Base-by-base conservation (phyloP, 176 grass and related monocot genomes). In the Canna indica region DNA sequence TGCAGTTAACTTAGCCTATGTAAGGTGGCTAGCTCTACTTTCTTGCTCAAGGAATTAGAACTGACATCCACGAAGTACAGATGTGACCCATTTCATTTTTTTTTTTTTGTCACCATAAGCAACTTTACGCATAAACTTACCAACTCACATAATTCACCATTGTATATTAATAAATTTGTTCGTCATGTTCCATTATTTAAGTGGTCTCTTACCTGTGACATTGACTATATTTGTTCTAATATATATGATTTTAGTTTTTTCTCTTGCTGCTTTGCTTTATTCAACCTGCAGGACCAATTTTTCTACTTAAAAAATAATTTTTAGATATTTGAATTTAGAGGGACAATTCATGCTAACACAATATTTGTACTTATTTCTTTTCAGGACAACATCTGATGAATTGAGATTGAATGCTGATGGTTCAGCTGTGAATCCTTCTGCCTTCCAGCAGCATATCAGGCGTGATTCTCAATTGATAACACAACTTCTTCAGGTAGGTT, bases 391-490 rank as follows among this genome's bases (percentile, higher is more conserved):
- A 71, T 76, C 83, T 36, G 79, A 83, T 83, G 39, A 77, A 61
- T 70, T 90, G 57, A 85, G 75, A 58, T 29, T 93, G 47, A 91
- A 86, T 64, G 47, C 75, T 10, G 89, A 97, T 81, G 94, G 94
- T 34, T 85, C 94, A 27, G 82, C 89, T 72, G 74, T 78, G 26
- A 83, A 97, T 79, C 94, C 94, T 80, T 73, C 80, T 78, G 84
- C 84, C 76, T 97, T 97, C 68, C 89, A 76, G 47, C 94, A 97
- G 77, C 89, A 81, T 64, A 72, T 86, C 77, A 81, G 84, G 42
- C 64, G 75, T 67, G 84, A 97, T 80, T 90, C 94, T 53, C 89
- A 85, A 42, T 83, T 97, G 53, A 93, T 97, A 84, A 82, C 82
- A 56, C 94, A 82, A 53, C 89, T 97, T 71, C 94, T 80, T 76